Conservation (phyloP, 2,329 filamentous ascomycete genomes). For the Cercospora zeina region DNA sequence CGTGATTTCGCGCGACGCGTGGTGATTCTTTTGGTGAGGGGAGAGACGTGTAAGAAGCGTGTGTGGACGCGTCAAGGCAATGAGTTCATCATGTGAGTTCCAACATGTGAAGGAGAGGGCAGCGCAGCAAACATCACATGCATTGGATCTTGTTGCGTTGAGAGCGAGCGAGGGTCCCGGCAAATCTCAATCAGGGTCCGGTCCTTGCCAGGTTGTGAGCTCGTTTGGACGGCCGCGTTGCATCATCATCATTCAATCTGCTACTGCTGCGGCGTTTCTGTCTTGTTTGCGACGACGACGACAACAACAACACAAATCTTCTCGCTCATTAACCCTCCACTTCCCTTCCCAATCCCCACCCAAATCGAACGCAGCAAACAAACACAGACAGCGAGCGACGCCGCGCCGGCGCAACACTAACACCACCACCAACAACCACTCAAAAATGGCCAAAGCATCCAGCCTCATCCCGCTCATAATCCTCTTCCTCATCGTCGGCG, state of each 20-base stretch:
- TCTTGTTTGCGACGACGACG: neutral
- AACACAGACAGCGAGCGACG: neutral
- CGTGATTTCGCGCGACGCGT: neutral
- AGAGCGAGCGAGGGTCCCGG: neutral
- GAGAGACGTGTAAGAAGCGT: neutral
- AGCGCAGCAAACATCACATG: neutral
- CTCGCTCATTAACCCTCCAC: no score
- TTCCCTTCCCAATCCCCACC: no score
- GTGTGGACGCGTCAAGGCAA: neutral
- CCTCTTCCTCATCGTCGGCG: conserved; percentile 59
- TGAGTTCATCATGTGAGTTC: neutral
- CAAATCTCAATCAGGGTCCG: neutral
- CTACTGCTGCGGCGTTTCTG: no score
- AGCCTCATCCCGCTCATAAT: conserved; percentile 65
- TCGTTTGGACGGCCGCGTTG: neutral
- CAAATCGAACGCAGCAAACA: no score
- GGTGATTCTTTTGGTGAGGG: neutral
- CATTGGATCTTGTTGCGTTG: neutral
- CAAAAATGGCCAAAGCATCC: conserved; percentile 26
- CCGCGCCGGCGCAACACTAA: neutral
- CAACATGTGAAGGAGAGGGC: neutral
- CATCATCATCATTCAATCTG: neutral
- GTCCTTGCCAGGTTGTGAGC: neutral
- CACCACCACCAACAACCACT: neutral
- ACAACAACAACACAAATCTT: no score